Evolutionary conservation across 2,329 filamentous ascomycete species (phyloP), one percentile per base, ranked within the genome.

Genomic region (Monascus ruber): DNA sequence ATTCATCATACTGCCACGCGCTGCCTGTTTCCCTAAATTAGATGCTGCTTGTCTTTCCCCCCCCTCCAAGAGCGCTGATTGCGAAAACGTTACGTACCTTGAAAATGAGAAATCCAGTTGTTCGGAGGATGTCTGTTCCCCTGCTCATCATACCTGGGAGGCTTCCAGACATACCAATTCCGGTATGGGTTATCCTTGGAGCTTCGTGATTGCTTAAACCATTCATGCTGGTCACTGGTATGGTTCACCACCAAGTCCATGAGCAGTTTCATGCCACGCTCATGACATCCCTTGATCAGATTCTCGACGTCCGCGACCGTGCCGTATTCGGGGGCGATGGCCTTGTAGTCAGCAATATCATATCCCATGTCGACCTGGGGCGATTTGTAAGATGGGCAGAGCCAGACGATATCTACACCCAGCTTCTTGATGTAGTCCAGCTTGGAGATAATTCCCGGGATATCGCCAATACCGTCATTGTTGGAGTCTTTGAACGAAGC

Each of bases 181-280:
- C 81, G 68, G 53, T 83, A 83, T 6, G 77, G 69, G 51, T 69
- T 81, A 46, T 73, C 66, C 41, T 70, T 76, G 32, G 74, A 77
- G 29, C 72, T 73, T 37, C 76, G 67, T 2, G 77, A 81, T 51
- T 83, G 73, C 35, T 74, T 68, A 60, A 85, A 85, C 81, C 81
- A 87, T 3, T 70, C 68, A 50, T 85, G 79, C 54, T 83, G 71
- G 46, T 81, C 74, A 2, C 77, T 82, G 0, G 82, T 86, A 55
- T 89, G 83, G 48, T 87, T 89, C 44, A 87, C 73, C 2, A 88
- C 83, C 3, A 88, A 66, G 52, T 88, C 83, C 42, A 87, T 71
- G 41, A 88, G 77, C 7, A 87, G 61, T 47, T 74, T 77, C 74
- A 87, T 83, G 3, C 72, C 77, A 4, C 79, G 70, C 10, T 69